phyloP scores from a whole-genome alignment of 2,329 filamentous ascomycete genomes.

The Fusarium marasasianum region DNA sequence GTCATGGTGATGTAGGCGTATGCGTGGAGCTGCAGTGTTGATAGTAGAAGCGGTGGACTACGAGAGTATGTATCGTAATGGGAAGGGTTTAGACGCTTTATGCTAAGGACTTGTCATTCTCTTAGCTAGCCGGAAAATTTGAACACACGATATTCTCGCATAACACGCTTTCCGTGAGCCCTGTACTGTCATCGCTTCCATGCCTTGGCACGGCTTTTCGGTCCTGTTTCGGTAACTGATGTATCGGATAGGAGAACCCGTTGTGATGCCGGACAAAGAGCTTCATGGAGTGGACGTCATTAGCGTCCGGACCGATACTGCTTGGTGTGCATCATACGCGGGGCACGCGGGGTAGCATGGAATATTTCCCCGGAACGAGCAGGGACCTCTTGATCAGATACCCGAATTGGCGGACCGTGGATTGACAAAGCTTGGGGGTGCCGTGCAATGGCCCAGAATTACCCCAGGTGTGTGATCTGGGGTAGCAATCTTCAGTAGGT shows the following conservation, averaged over 20 bases:
- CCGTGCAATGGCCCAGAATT: too few relatives aligned
- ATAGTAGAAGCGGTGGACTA: rapidly evolving
- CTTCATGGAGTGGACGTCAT: background rate
- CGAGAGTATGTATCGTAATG: background rate
- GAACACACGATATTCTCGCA: background rate
- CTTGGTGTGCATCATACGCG: background rate
- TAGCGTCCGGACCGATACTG: background rate
- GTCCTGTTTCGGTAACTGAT: background rate
- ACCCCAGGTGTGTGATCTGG: too few relatives aligned
- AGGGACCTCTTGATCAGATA: background rate
- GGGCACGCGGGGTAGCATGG: background rate
- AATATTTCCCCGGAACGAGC: background rate
- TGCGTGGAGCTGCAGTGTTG: rapidly evolving
- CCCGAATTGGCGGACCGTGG: too few relatives aligned
- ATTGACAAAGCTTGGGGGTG: too few relatives aligned
- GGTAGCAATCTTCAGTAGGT: too few relatives aligned
- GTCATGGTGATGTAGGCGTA: background rate
- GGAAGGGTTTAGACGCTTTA: background rate
- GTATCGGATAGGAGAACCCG: rapidly evolving
- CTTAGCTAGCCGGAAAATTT: background rate
- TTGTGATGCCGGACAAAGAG: background rate
- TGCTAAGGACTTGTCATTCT: background rate
- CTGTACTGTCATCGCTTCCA: background rate
- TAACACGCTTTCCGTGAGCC: background rate
- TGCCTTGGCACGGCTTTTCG: background rate